Base-by-base conservation (phyloP, 331 rosid genomes). In the Arachis monticola region DNA sequence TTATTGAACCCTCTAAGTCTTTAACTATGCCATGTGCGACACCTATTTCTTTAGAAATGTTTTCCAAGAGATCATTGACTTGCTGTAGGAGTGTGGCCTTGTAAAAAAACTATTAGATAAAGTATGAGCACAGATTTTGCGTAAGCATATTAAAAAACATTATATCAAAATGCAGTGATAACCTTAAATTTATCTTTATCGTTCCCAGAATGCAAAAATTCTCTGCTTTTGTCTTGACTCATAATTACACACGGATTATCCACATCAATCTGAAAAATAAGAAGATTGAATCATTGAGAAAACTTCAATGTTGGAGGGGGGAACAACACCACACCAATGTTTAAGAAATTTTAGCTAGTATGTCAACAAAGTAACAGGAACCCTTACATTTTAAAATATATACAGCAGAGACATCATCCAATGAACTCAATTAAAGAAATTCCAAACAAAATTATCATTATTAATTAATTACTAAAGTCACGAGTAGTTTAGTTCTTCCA, bases 61-160 rank as follows among this genome's bases (percentile, higher is more conserved):
- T 88, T 82, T 88, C 88, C 89, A 91, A 76, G 41, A 94, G 95
- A 74, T 94, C 99, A 48, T 73, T 81, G 69, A 94, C 97, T 87
- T 90, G 99, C 87, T 94, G 97, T 71, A 94, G 99, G 83, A 94
- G 96, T 0, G 99, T 91, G 75, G 99, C 99, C 89, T 90, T 94
- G 91, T 84, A 94, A 84, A 88, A 94, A 77, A 94, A 94, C 99
- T 94, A 89, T 77, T 51, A 31, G 73, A 67, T 67, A 22, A 77
- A 73, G 81, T 60, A 82, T 92, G 83, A 87, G 85, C 74, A 63
- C 31, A 52, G 72, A 59, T 79, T 64, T 79, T 67, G 62, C 53
- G 68, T 3, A 81, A 72, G 53, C 56, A 57, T 67, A 41, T 44
- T 31, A 52, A 56, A 59, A 58, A 42, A 64, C 67, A 72, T 31